phyloP scores from a whole-genome alignment of 768 basidiomycete species.

The Leccinum longicurvipes region DNA sequence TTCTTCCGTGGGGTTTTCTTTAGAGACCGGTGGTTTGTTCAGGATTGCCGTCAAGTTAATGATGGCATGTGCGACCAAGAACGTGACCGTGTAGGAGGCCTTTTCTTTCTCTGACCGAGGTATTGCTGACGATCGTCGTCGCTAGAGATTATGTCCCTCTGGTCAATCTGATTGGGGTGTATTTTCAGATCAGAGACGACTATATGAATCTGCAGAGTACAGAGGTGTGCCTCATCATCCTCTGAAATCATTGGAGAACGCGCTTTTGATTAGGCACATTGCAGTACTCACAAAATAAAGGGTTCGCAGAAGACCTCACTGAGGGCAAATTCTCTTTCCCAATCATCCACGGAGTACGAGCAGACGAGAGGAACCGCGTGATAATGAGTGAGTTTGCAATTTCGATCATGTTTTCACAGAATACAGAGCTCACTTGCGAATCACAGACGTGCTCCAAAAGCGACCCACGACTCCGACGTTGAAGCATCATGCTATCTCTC shows the following conservation, averaged over 20 bases:
- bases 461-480: no score
- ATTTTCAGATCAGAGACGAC: slow-evolving; percentile 94
- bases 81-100: slow-evolving; percentile 51
- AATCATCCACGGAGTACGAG: slow-evolving; percentile 73
- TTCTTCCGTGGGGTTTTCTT: slow-evolving; percentile 57
- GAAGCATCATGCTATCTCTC: slow-evolving; percentile 77
- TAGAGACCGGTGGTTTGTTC: slow-evolving; percentile 94
- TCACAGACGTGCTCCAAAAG: no score
- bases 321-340: no score
- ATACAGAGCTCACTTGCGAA: no score
- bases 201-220: slow-evolving; percentile 91
- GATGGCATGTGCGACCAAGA: no score
- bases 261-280: not conserved
- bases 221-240: slow-evolving; percentile 53
- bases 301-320: no score
- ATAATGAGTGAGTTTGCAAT: slow-evolving; percentile 78
- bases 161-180: slow-evolving; percentile 89
- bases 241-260: no score
- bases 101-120: not conserved
- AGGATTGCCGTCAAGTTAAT: slow-evolving; percentile 91
- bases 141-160: slow-evolving; percentile 85
- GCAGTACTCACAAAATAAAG: slow-evolving; percentile 63
- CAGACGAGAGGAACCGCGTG: slow-evolving; percentile 75
- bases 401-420: no score
- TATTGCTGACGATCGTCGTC: not conserved